These are phyloP conservation scores for Lactarius deliciosus DNA, from an alignment of 768 basidiomycete genomes.

Conservation along the genomic window DNA sequence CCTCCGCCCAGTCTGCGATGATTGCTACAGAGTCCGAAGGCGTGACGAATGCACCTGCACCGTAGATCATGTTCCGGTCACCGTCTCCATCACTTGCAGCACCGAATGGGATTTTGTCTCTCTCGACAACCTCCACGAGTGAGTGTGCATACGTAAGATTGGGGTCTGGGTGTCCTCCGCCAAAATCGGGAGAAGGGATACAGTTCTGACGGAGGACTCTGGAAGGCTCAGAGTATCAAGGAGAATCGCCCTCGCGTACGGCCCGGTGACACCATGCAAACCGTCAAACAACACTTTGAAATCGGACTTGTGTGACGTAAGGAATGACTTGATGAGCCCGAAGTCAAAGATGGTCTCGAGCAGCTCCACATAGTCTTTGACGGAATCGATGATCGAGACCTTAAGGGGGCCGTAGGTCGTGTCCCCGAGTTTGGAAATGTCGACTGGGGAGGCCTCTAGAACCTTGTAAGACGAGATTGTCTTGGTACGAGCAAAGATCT, in stretches of 20 bases:
- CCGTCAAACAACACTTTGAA: conserved; percentile 95
- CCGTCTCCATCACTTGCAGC: conserved; percentile 98
- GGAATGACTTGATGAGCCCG: conserved; percentile 84
- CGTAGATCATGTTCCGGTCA: conserved; percentile 99
- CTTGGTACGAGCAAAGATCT: conserved; percentile 91
- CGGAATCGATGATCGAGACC: conserved; percentile 93
- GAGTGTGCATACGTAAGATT: conserved; percentile 96
- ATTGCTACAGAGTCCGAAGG: conserved; percentile 98
- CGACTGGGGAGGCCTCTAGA: conserved; percentile 72
- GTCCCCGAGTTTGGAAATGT: conserved; percentile 81
- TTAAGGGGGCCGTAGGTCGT: conserved; percentile 77
- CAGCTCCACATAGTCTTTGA: conserved; percentile 81
- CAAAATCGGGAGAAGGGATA: conserved; percentile 90
- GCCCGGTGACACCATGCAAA: conserved; percentile 94
- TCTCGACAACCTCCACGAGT: conserved; percentile 91
- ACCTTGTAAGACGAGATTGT: conserved; percentile 82
- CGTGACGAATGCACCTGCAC: conserved; percentile 95
- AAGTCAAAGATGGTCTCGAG: conserved; percentile 95
- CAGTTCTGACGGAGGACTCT: conserved; percentile 87
- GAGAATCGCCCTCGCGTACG: conserved; percentile 89
- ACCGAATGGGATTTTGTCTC: conserved; percentile 82
- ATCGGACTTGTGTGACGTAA: conserved; percentile 61
- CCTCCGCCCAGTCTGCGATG: conserved; percentile 95
- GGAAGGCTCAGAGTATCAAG: conserved; percentile 80
- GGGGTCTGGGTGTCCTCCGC: conserved; percentile 97